Percentiles rank a stretch among this genome's conserved stretches.
These are phyloP conservation scores for Pichia thaimueangensis DNA, from an alignment of 805 yeast species.

Conservation along the genomic window DNA sequence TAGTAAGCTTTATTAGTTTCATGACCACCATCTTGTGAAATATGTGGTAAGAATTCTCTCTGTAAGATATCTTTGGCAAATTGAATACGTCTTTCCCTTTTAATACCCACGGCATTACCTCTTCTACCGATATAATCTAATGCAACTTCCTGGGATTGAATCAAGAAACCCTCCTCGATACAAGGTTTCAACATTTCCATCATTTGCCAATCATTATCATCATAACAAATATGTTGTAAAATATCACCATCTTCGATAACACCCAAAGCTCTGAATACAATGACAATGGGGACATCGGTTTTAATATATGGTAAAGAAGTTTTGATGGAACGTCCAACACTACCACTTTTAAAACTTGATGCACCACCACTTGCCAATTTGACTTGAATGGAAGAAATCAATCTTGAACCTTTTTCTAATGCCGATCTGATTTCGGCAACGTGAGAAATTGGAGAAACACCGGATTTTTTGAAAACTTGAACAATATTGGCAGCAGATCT, in stretches of 20 bases:
- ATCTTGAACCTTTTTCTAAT: constrained; percentile 92
- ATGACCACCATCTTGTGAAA: constrained; percentile 94
- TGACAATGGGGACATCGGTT: constrained; percentile 94
- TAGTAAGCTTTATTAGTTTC: constrained; percentile 96
- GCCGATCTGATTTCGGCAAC: constrained; percentile 97
- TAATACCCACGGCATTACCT: constrained; percentile 93
- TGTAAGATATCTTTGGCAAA: constrained; percentile 96
- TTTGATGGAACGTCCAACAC: constrained; percentile 74
- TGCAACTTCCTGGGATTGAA: constrained; percentile 97
- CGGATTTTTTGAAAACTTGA: constrained; percentile 96
- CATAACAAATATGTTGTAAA: constrained; percentile 95
- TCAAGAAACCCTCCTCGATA: constrained; percentile 97
- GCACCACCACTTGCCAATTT: constrained; percentile 59
- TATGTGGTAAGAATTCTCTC: constrained; percentile 94
- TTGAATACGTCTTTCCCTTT: constrained; percentile 96
- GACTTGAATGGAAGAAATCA: constrained; percentile 89
- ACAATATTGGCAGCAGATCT: constrained; percentile 98
- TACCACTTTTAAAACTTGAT: constrained; percentile 40
- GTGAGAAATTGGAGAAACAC: constrained; percentile 93
- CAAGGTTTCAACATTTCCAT: constrained; percentile 98
- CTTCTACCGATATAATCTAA: constrained; percentile 97
- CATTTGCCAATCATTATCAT: constrained; percentile 98
- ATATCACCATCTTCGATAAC: constrained; percentile 99
- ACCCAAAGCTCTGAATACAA: constrained; percentile 96
- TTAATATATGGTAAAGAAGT: constrained; percentile 96